Evolutionary conservation across 352 stramenopile species (phyloP).

Genomic region (Pythium rishiriense): DNA sequence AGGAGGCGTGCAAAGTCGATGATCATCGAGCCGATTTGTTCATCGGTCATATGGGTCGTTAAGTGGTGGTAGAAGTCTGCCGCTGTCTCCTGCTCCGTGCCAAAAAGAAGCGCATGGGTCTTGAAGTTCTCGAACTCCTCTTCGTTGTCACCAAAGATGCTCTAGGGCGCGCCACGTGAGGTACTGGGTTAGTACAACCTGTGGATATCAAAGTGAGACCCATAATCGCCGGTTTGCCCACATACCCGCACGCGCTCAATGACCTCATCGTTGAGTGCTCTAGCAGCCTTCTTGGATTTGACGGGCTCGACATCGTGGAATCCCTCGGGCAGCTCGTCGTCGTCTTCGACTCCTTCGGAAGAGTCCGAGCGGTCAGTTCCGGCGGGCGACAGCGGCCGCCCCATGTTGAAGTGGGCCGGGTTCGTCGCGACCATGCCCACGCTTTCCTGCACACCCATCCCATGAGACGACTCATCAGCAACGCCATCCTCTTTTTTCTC

Average conservation of each 20-base stretch:
- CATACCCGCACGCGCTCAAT: slow-evolving; percentile 57
- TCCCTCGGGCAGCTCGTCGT: slow-evolving; percentile 40
- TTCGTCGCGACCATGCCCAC: slow-evolving; percentile 46
- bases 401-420: slow-evolving; percentile 39
- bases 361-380: slow-evolving; percentile 35
- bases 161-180: slow-evolving; percentile 3
- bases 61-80: slow-evolving; percentile 74
- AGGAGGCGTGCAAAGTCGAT: slow-evolving; percentile 80
- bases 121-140: slow-evolving; percentile 81
- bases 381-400: slow-evolving; percentile 24
- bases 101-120: slow-evolving; percentile 70
- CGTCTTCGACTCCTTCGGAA: slow-evolving; percentile 54
- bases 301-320: slow-evolving; percentile 83
- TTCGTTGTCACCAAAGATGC: slow-evolving; percentile 45
- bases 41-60: slow-evolving; percentile 45
- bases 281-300: slow-evolving; percentile 66
- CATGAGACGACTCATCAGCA: background rate
- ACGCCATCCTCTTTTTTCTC: background rate
- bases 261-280: slow-evolving; percentile 79
- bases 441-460: slow-evolving; percentile 36
- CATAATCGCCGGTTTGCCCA: background rate
- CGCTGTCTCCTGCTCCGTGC: slow-evolving; percentile 61
- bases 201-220: background rate
- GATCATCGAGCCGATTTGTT: slow-evolving; percentile 67
- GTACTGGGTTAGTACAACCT: no score